Base-by-base conservation (phyloP, 2,329 filamentous ascomycete species). In the Lachnellula cervina region DNA sequence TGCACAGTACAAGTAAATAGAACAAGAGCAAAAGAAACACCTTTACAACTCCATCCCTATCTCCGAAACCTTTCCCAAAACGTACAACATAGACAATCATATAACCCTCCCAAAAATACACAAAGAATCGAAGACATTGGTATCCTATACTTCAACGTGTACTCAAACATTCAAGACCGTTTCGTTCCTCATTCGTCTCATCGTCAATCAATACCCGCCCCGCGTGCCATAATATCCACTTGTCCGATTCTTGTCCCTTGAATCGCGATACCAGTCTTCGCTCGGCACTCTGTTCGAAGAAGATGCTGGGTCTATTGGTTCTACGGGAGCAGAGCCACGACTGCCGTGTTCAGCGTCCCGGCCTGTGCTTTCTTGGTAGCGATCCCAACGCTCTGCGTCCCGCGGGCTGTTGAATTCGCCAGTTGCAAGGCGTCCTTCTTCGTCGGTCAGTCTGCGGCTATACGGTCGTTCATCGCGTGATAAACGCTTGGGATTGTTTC, bases 371-470 rank as follows among this genome's bases (percentile, higher is more conserved):
- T 67, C 65, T 32, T 63, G 59, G 11, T 64, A 59, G 7, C 66
- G 56, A 56, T 68, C 66, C 62, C 62, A 68, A 47, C 59, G 61
- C 53, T 68, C 66, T 16, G 66, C 66, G 54, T 68, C 66, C 42
- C 65, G 57, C 3, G 66, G 66, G 58, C 62, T 64, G 21, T 60
- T 66, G 42, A 68, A 64, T 7, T 68, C 65, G 28, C 55, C 61
- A 11, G 32, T 51, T 14, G 59, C 44, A 17, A 60, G 55, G 44
- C 59, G 55, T 4, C 52, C 34, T 9, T 66, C 64, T 3, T 67
- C 65, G 8, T 67, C 65, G 5, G 56, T 49, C 9, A 54, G 56
- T 49, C 59, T 54, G 3, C 60, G 44, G 48, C 21, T 16, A 32
- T 60, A 56, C 34, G 52, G 52, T 6, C 61, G 58, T 5, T 66